Percentiles rank a stretch among this genome's conserved stretches.
These are phyloP conservation scores for Rhodocollybia butyracea DNA, from an alignment of 768 basidiomycete species.

Conservation along the genomic window DNA sequence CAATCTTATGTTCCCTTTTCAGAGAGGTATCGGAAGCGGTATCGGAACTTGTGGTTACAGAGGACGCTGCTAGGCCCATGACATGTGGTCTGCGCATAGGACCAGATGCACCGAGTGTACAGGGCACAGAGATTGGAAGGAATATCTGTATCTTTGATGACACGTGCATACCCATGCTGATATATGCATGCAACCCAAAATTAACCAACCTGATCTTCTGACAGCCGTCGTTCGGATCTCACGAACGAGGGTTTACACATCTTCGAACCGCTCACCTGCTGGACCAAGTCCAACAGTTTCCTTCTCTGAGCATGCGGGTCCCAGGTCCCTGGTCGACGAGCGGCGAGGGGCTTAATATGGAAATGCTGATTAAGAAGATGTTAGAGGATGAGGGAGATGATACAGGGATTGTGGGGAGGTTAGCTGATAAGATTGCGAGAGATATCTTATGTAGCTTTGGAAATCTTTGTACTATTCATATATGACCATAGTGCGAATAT, in stretches of 20 bases:
- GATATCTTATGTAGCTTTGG: too few relatives aligned
- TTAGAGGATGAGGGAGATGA: conserved; percentile 58
- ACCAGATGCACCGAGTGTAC: conserved; percentile 59
- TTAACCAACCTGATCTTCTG: neutral
- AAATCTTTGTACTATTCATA: too few relatives aligned
- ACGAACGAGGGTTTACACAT: conserved; percentile 73
- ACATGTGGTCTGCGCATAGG: conserved; percentile 29
- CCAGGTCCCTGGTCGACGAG: conserved; percentile 18
- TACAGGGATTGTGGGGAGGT: conserved; percentile 50
- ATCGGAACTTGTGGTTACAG: conserved; percentile 53
- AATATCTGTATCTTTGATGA: conserved; percentile 73
- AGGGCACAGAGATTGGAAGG: conserved; percentile 53
- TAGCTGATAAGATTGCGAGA: conserved; percentile 64
- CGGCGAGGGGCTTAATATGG: conserved; percentile 54
- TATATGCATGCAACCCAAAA: neutral
- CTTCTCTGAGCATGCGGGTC: conserved; percentile 62
- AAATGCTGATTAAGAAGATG: conserved; percentile 59
- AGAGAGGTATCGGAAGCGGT: conserved; percentile 81
- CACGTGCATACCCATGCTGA: conserved; percentile 47
- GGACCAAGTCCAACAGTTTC: conserved; percentile 35
- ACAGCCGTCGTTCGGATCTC: conserved; percentile 67
- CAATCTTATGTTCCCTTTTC: neutral
- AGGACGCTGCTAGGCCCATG: conserved; percentile 20
- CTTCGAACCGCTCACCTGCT: conserved; percentile 32
- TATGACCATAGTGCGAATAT: too few relatives aligned